A percentile compares a stretch with the other conserved stretches of the same genome.
Conservation (phyloP, 1,284 basidiomycete genomes). For the Naganishia cerealis region DNA sequence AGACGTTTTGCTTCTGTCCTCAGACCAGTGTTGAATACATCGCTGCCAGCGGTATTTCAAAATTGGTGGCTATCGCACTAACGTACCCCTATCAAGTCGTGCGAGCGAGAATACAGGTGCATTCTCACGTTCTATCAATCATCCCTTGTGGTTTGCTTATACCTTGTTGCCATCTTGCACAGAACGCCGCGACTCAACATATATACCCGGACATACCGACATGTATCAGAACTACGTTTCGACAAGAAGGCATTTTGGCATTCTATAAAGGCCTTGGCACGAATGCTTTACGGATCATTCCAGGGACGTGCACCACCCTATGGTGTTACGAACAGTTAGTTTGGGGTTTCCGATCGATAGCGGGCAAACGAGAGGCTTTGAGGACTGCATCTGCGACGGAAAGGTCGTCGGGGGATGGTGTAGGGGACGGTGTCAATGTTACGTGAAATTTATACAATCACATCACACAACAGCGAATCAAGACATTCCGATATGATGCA, state of each 20-base stretch:
- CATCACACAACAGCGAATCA: background rate
- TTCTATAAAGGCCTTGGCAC: slow-evolving; percentile 95
- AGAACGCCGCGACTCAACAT: slow-evolving; percentile 37
- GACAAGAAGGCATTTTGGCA: slow-evolving; percentile 73
- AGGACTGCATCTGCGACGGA: slow-evolving; percentile 8
- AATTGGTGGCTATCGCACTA: slow-evolving; percentile 75
- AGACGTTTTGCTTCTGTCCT: background rate
- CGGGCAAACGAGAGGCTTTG: slow-evolving; percentile 32
- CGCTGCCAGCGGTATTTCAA: slow-evolving; percentile 85
- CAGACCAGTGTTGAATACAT: slow-evolving; percentile 92
- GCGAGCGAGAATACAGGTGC: slow-evolving; percentile 85
- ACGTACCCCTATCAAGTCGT: slow-evolving; percentile 99
- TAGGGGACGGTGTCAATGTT: slow-evolving; percentile 10
- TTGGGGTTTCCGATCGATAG: slow-evolving; percentile 67
- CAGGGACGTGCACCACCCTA: slow-evolving; percentile 96
- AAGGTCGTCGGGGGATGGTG: slow-evolving; percentile 6
- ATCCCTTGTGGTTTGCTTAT: slow-evolving; percentile 12
- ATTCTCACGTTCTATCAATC: slow-evolving; percentile 37
- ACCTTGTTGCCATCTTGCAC: slow-evolving; percentile 59
- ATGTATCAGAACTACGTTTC: slow-evolving; percentile 77
- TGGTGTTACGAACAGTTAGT: slow-evolving; percentile 96
- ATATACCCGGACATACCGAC: slow-evolving; percentile 77
- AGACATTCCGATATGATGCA: background rate
- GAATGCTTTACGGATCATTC: slow-evolving; percentile 93
- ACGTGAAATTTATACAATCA: background rate